A percentile compares a stretch with the other conserved stretches of the same genome.
phyloP scores from a whole-genome alignment of 176 grass and related monocot species.

The Aegilops longissima region DNA sequence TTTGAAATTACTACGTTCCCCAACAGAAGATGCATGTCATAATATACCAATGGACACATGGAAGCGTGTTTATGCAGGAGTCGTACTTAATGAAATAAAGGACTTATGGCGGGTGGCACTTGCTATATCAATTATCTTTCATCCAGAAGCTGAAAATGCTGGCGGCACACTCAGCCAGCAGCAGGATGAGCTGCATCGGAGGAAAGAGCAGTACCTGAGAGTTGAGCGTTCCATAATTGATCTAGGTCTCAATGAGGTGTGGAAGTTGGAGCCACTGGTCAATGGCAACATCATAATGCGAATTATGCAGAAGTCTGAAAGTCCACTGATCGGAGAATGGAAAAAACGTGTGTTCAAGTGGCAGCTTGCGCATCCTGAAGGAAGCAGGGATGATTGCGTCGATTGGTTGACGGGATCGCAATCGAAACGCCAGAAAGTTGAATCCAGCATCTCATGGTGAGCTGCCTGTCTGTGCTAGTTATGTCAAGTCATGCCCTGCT shows the following conservation, averaged over 20 bases:
- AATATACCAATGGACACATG: background rate
- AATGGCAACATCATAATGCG: constrained; percentile 77
- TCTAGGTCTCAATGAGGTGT: constrained; percentile 59
- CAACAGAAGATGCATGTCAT: background rate
- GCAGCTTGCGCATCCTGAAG: constrained; percentile 80
- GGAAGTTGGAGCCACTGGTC: constrained; percentile 63
- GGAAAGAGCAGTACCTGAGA: constrained; percentile 50
- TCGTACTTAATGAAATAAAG: constrained; percentile 52
- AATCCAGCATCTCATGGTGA: constrained; percentile 21
- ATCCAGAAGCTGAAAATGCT: constrained; percentile 24
- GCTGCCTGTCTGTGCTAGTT: too few species aligned
- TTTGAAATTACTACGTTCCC: too few species aligned
- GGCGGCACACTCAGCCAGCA: constrained; percentile 23
- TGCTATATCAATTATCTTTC: constrained; percentile 47
- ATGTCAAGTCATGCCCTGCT: too few species aligned
- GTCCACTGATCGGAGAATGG: constrained; percentile 72
- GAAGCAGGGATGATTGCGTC: constrained; percentile 63
- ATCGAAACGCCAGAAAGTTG: constrained; percentile 66
- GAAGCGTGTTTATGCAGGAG: background rate
- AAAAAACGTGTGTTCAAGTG: constrained; percentile 75
- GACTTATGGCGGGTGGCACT: constrained; percentile 75
- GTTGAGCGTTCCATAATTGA: constrained; percentile 49
- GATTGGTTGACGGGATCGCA: constrained; percentile 83
- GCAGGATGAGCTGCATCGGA: constrained; percentile 33
- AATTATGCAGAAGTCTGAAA: constrained; percentile 64